Evolutionary conservation across 2,329 filamentous ascomycete species (phyloP).

Genomic region (Colletotrichum kahawae): DNA sequence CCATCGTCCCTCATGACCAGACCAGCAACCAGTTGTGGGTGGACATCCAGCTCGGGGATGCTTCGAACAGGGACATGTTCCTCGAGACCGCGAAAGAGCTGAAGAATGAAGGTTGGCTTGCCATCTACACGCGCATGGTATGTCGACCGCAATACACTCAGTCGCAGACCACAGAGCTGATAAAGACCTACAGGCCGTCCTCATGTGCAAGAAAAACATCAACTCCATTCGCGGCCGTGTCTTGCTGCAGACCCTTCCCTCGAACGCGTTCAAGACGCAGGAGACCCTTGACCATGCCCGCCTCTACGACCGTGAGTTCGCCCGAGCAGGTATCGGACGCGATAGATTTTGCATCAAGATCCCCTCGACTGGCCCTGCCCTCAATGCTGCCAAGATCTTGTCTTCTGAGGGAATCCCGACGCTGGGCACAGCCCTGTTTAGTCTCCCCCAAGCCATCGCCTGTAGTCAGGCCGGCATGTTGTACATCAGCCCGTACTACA

Average conservation of each 20-base stretch:
- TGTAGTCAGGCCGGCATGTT: slow-evolving; percentile 51
- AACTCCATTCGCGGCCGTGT: slow-evolving; percentile 50
- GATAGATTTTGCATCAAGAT: slow-evolving; percentile 58
- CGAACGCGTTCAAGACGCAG: slow-evolving; percentile 49
- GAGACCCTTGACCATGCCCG: slow-evolving; percentile 50
- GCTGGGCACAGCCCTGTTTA: slow-evolving; percentile 52
- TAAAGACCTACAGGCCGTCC: slow-evolving; percentile 37
- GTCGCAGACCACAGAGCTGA: background rate
- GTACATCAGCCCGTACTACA: slow-evolving; percentile 56
- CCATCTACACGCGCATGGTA: slow-evolving; percentile 52
- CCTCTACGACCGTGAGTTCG: slow-evolving; percentile 51
- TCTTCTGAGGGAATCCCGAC: slow-evolving; percentile 49
- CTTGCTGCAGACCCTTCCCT: slow-evolving; percentile 52
- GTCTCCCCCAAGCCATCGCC: slow-evolving; percentile 52
- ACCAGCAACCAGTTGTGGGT: slow-evolving; percentile 57
- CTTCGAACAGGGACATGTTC: slow-evolving; percentile 48
- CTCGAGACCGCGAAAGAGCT: slow-evolving; percentile 45
- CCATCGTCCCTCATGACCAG: slow-evolving; percentile 50
- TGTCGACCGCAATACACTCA: background rate
- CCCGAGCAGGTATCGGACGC: slow-evolving; percentile 45
- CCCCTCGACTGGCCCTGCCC: slow-evolving; percentile 50
- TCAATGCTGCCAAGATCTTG: slow-evolving; percentile 49
- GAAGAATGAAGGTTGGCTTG: slow-evolving; percentile 50
- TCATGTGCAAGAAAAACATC: slow-evolving; percentile 52
- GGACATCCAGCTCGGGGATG: slow-evolving; percentile 48